A percentile compares a stretch with the other conserved stretches of the same genome.
These are phyloP conservation scores for Kickxella alabastrina DNA, from an alignment of 192 early-diverging fungal species.

Conservation along the genomic window DNA sequence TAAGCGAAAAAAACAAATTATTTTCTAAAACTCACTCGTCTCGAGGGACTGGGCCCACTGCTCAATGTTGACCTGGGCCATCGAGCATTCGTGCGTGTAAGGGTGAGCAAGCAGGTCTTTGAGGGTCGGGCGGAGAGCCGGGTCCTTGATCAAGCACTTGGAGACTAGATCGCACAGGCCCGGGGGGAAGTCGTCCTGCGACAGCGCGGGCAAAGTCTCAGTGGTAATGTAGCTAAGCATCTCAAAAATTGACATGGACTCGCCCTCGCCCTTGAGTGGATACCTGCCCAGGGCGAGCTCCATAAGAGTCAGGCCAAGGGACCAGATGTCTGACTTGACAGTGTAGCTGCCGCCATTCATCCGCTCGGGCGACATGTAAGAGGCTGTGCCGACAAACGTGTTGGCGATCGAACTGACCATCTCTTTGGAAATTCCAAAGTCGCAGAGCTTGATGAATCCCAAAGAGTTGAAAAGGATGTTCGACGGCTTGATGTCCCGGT, in stretches of 20 bases:
- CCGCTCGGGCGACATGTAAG: constrained; percentile 84
- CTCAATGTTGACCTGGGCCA: constrained; percentile 61
- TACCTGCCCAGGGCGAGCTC: constrained; percentile 74
- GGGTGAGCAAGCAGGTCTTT: constrained; percentile 63
- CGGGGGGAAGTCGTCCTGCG: constrained; percentile 66
- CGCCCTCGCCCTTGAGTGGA: constrained; percentile 65
- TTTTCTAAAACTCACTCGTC: constrained; percentile 20
- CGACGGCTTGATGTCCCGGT: constrained; percentile 88
- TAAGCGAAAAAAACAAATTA: not conserved
- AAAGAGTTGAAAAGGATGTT: constrained; percentile 79
- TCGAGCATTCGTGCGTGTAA: constrained; percentile 52
- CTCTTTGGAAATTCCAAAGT: constrained; percentile 91
- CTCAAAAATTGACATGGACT: constrained; percentile 80
- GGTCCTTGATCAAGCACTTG: constrained; percentile 51
- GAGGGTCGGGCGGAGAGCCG: constrained; percentile 58
- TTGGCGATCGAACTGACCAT: constrained; percentile 78
- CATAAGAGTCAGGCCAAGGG: constrained; percentile 75
- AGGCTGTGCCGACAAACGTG: constrained; percentile 81
- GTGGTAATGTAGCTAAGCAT: constrained; percentile 89
- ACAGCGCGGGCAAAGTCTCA: constrained; percentile 78
- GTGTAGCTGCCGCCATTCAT: constrained; percentile 75
- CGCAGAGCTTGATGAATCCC: constrained; percentile 77
- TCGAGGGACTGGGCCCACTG: constrained; percentile 53
- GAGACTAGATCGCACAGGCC: constrained; percentile 75
- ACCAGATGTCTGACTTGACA: constrained; percentile 81